These are phyloP conservation scores for Candida maesae DNA, from an alignment of 805 yeast species.

Conservation along the genomic window DNA sequence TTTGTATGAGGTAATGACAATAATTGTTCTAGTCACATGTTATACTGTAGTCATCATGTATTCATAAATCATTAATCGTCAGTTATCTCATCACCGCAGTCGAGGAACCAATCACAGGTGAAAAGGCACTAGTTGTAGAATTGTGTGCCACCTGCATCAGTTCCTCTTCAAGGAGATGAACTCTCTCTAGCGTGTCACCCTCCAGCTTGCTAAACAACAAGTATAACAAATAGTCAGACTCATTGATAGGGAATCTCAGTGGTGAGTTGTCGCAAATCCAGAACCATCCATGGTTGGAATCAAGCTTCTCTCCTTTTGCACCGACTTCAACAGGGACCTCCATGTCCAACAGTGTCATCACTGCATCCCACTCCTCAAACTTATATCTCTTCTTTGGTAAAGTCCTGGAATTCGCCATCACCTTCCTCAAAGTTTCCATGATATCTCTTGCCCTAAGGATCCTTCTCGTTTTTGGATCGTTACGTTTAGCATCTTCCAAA, in stretches of 20 bases:
- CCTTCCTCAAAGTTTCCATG: conserved; percentile 21
- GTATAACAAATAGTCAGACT: conserved; percentile 57
- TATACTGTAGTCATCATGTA: too few relatives aligned
- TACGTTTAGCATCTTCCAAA: conserved; percentile 6
- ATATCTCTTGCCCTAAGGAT: conserved; percentile 6
- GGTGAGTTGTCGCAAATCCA: conserved; percentile 74
- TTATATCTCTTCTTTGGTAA: conserved; percentile 36
- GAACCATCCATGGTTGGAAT: conserved; percentile 31
- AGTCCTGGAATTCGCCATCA: conserved; percentile 15
- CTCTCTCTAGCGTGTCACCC: conserved; percentile 5
- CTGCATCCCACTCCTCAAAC: conserved; percentile 49
- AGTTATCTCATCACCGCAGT: too few relatives aligned
- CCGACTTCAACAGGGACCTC: conserved; percentile 21
- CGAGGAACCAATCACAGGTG: too few relatives aligned
- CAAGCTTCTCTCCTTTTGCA: conserved; percentile 5
- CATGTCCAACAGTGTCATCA: conserved; percentile 33
- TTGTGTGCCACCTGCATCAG: conserved; percentile 1
- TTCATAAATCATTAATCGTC: too few relatives aligned
- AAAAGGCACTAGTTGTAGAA: too few relatives aligned
- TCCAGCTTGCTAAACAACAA: conserved; percentile 31
- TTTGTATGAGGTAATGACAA: too few relatives aligned
- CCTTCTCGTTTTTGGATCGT: conserved; percentile 1
- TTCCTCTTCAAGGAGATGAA: conserved; percentile 5
- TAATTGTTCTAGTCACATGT: too few relatives aligned
- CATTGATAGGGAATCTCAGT: conserved; percentile 61